A percentile compares a stretch with the other conserved stretches of the same genome.
These are phyloP conservation scores for Chytridium lagenaria DNA, from an alignment of 371 early-diverging fungal genomes.

Conservation along the genomic window DNA sequence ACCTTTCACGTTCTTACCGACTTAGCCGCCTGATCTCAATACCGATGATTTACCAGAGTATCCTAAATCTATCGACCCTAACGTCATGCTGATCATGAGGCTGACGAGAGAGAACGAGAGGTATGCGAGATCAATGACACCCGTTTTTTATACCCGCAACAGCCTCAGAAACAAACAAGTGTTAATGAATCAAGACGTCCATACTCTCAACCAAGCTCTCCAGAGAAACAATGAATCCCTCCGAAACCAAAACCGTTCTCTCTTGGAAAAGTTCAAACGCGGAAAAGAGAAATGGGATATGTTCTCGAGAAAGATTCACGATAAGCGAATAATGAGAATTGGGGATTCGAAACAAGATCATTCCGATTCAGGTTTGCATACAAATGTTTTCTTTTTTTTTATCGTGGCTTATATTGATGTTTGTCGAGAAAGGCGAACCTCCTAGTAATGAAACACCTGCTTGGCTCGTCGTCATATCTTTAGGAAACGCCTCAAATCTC, in stretches of 20 bases:
- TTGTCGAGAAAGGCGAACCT: too few relatives aligned
- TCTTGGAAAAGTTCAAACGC: not conserved
- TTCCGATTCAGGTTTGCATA: not conserved
- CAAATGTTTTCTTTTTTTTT: too few relatives aligned
- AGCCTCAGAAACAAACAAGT: not conserved
- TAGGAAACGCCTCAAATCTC: too few relatives aligned
- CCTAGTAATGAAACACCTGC: too few relatives aligned
- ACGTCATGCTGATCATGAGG: not conserved
- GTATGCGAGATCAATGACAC: not conserved
- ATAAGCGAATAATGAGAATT: not conserved
- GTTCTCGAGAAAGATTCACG: not conserved
- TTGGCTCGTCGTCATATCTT: too few relatives aligned
- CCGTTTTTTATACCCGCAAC: not conserved
- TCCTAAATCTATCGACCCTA: not conserved
- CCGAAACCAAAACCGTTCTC: not conserved
- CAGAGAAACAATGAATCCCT: not conserved
- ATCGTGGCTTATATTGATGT: too few relatives aligned
- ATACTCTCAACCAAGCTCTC: not conserved
- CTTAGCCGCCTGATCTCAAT: not conserved
- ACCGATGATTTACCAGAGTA: not conserved
- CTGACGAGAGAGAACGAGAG: not conserved
- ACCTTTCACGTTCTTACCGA: too few relatives aligned
- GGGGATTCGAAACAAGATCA: not conserved
- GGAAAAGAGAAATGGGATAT: slow-evolving; percentile 10
- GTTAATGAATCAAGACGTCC: not conserved